Conservation (phyloP, 2,329 filamentous ascomycete genomes). For the Talaromyces sp. region DNA sequence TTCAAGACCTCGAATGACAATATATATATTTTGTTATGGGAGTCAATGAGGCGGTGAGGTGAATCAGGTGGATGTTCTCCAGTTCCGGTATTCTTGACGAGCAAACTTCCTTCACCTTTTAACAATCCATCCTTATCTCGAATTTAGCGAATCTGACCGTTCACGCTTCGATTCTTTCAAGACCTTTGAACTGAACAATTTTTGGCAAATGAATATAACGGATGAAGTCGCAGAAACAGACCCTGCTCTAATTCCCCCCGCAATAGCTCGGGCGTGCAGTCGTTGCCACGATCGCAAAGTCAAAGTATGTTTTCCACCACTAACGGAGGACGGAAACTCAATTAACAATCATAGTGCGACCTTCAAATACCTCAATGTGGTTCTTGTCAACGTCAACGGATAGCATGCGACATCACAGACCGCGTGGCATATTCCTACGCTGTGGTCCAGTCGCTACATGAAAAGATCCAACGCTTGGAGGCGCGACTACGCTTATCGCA, state of each 20-base stretch:
- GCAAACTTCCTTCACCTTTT: neutral
- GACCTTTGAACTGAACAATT: neutral
- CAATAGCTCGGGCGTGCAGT: slow-evolving; percentile 4
- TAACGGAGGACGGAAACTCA: neutral
- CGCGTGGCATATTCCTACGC: neutral
- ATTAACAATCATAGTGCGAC: neutral
- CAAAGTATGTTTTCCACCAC: neutral
- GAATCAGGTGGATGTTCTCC: neutral
- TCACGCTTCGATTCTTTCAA: neutral
- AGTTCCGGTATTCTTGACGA: neutral
- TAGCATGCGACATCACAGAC: neutral
- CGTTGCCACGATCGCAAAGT: slow-evolving; percentile 6
- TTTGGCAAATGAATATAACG: neutral
- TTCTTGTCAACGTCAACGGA: neutral
- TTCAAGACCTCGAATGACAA: neutral
- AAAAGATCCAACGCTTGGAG: slow-evolving; percentile 4
- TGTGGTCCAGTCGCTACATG: neutral
- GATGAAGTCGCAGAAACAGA: neutral
- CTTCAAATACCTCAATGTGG: neutral
- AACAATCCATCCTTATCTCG: neutral
- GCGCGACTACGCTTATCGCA: neutral
- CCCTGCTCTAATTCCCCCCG: neutral
- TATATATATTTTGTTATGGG: neutral
- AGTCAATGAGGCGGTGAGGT: neutral
- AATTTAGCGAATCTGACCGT: neutral